Evolutionary conservation across 495 filamentous ascomycete genomes (phyloP), one percentile per base, ranked within the genome.

Genomic region (Penicillium pancosmium): DNA sequence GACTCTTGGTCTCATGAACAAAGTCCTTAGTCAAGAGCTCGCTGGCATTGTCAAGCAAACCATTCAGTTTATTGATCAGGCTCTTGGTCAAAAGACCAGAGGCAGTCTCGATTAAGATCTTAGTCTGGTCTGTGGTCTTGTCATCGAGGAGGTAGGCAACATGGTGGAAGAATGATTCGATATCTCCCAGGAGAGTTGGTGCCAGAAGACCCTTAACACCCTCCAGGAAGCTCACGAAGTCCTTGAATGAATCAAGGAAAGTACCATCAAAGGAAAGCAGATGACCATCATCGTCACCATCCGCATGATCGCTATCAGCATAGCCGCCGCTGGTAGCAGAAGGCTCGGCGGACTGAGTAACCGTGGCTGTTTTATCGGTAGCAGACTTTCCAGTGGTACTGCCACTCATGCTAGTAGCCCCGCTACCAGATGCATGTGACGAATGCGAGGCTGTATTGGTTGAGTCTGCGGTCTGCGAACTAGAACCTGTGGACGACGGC

Each of bases 101-200:
- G 19, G 62, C 73, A 27, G 66, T 67, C 27, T 66, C 53, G 33
- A 76, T 59, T 55, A 76, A 47, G 7, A 55, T 53, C 58, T 76
- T 76, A 35, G 71, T 68, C 58, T 80, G 71, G 6, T 66, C 56
- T 13, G 73, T 76, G 7, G 69, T 73, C 53, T 66, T 67, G 50
- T 77, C 72, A 52, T 80, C 76, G 9, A 83, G 67, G 21, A 82
- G 68, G 41, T 72, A 72, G 15, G 73, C 68, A 19, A 81, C 65
- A 51, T 81, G 74, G 40, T 76, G 65, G 46, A 83, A 70, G 51
- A 83, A 77, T 13, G 73, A 73, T 16, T 76, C 73, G n/a, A 83
- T 58, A 57, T 76, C 68, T 50, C 64, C 64, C 19, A 76, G 69
- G 56, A 68, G 71, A 38, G 69, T 77, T 16, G 71, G 69, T 9